A percentile compares a stretch with the other conserved stretches of the same genome.
Conservation (phyloP, 345 rosid genomes). For the Chamaenerion angustifolium region DNA sequence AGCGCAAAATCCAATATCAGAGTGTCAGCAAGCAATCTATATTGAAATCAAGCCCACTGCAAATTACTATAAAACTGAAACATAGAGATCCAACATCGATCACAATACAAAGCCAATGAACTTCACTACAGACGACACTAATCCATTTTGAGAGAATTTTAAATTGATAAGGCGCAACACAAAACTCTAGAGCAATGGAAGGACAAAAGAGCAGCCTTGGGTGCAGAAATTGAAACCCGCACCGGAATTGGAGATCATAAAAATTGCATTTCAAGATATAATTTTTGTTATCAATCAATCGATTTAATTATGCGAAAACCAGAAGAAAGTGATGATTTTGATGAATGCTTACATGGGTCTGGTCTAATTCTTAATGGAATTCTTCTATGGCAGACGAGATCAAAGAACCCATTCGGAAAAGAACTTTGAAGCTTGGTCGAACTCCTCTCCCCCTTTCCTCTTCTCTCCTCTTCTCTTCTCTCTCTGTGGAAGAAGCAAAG, state of each 20-base stretch:
- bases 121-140: constrained; percentile 1
- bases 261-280: constrained; percentile 30
- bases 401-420: not conserved
- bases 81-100: constrained; percentile 72
- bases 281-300: constrained; percentile 5
- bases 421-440: not conserved
- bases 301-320: not conserved
- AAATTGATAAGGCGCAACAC: constrained; percentile 2
- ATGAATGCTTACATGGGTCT: constrained; percentile 4
- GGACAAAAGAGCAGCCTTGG: not conserved
- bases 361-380: not conserved
- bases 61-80: constrained; percentile 11
- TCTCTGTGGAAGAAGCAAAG: constrained; percentile 16
- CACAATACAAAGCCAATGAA: constrained; percentile 69
- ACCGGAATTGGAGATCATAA: constrained; percentile 28
- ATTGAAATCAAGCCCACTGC: not conserved
- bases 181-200: constrained; percentile 8
- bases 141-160: not conserved
- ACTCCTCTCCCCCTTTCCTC: too few relatives aligned
- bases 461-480: constrained; percentile 7
- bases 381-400: not conserved
- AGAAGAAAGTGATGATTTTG: not conserved
- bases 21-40: constrained; percentile 9
- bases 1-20: constrained; percentile 43
- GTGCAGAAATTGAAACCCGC: constrained; percentile 12